Evolutionary conservation across 2,329 filamentous ascomycete species (phyloP).

Genomic region (Lachnellula subtilissima): DNA sequence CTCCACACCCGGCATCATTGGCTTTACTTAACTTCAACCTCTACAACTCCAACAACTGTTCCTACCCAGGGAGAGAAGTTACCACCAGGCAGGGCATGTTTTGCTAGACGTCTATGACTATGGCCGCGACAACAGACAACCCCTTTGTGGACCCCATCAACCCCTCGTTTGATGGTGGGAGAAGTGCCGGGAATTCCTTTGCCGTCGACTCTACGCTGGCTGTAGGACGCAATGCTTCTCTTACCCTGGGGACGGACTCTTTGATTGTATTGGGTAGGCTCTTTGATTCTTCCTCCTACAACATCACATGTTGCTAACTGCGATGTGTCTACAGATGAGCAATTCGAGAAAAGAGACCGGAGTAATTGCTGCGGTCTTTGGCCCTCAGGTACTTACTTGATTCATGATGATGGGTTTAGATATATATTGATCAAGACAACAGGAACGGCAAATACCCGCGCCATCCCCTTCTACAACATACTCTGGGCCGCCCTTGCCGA

Average conservation of each 20-base stretch:
- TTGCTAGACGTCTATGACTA: neutral
- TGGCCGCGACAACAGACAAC: constrained; percentile 28
- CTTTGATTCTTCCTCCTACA: neutral
- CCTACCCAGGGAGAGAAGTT: no score
- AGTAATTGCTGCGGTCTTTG: constrained; percentile 53
- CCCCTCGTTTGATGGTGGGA: constrained; percentile 26
- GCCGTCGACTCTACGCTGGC: constrained; percentile 42
- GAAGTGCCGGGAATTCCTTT: constrained; percentile 31
- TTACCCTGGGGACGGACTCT: constrained; percentile 56
- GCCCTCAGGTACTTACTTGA: constrained; percentile 38
- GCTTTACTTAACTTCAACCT: no score
- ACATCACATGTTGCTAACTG: neutral
- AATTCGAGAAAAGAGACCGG: constrained; percentile 42
- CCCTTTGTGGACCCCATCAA: constrained; percentile 34
- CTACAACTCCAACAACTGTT: no score
- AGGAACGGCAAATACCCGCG: constrained; percentile 34
- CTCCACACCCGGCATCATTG: no score
- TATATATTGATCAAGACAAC: neutral
- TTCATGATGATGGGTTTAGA: constrained; percentile 8
- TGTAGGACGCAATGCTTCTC: constrained; percentile 53
- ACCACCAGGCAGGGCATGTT: no score
- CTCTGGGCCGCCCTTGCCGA: constrained; percentile 70
- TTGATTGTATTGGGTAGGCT: constrained; percentile 52
- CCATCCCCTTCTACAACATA: constrained; percentile 76
- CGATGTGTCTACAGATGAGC: constrained; percentile 43